These are phyloP conservation scores for Suhomyces pyralidae DNA, from an alignment of 805 yeast species.

Conservation along the genomic window DNA sequence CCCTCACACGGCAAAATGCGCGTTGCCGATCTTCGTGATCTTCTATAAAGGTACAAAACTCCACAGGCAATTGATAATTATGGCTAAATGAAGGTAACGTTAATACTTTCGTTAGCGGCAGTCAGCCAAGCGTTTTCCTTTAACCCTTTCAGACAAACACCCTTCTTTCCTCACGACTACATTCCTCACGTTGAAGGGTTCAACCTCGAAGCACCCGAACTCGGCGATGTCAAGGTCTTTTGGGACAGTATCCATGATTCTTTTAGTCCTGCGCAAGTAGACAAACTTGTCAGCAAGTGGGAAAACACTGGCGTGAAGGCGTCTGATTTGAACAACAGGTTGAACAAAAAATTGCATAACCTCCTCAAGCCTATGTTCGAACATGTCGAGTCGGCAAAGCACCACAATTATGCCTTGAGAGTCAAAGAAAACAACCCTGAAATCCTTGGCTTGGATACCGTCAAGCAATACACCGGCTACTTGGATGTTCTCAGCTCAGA, in stretches of 20 bases:
- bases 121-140: not conserved
- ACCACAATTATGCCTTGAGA: constrained; percentile 27
- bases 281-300: constrained; percentile 7
- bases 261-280: constrained; percentile 8
- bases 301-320: constrained; percentile 5
- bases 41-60: not conserved
- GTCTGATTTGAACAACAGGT: constrained; percentile 9
- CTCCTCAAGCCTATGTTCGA: constrained; percentile 8
- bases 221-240: not conserved
- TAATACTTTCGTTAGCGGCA: not conserved
- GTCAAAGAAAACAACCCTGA: constrained; percentile 34
- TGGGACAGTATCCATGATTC: constrained; percentile 16
- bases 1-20: not conserved
- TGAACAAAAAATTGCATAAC: constrained; percentile 8
- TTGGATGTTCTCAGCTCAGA: constrained; percentile 32
- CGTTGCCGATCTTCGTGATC: not conserved
- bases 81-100: not conserved
- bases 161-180: not conserved
- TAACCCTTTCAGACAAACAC: not conserved
- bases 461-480: constrained; percentile 38
- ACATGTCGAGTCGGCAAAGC: constrained; percentile 12
- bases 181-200: not conserved
- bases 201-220: not conserved
- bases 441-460: constrained; percentile 34
- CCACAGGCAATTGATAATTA: not conserved